Conservation (phyloP, 2,329 filamentous ascomycete genomes). For the Biscogniauxia mediterranea region DNA sequence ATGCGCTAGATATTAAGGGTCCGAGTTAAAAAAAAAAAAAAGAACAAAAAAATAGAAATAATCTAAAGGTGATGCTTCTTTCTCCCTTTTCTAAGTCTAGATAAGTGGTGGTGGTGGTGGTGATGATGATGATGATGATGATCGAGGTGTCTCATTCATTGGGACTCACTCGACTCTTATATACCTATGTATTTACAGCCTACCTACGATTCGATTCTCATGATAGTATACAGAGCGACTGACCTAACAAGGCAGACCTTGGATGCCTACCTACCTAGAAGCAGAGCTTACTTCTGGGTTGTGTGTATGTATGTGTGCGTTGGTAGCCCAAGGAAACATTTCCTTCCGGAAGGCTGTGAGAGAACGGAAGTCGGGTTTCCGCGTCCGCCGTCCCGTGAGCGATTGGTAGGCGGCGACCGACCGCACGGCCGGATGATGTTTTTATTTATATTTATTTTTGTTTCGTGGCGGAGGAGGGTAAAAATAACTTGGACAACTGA, state of each 20-base stretch:
- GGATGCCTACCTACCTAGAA: not conserved
- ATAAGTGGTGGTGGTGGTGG: too few relatives aligned
- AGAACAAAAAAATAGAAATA: conserved; percentile 14
- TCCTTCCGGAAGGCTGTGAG: conserved; percentile 17
- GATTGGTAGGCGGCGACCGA: not conserved
- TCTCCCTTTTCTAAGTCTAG: too few relatives aligned
- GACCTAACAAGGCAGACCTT: not conserved
- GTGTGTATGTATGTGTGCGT: not conserved
- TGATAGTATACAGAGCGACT: not conserved
- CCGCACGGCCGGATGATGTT: not conserved
- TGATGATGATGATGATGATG: conserved; percentile 8
- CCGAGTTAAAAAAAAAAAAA: conserved; percentile 12
- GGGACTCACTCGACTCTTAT: conserved; percentile 10
- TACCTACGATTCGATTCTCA: not conserved
- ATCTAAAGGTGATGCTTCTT: too few relatives aligned
- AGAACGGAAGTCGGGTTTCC: conserved; percentile 1
- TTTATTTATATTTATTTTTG: too few relatives aligned
- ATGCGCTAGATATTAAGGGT: conserved; percentile 12
- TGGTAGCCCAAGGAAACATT: conserved; percentile 3
- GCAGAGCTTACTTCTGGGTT: too few relatives aligned
- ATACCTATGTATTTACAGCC: conserved; percentile 10
- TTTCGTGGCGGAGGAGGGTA: not conserved
- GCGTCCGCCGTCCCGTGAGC: not conserved
- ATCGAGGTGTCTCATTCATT: not conserved
- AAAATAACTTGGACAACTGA: not conserved